A percentile compares a stretch with the other conserved stretches of the same genome.
Evolutionary conservation across 257 asterid species (phyloP).

Genomic region (Solanum piurae): DNA sequence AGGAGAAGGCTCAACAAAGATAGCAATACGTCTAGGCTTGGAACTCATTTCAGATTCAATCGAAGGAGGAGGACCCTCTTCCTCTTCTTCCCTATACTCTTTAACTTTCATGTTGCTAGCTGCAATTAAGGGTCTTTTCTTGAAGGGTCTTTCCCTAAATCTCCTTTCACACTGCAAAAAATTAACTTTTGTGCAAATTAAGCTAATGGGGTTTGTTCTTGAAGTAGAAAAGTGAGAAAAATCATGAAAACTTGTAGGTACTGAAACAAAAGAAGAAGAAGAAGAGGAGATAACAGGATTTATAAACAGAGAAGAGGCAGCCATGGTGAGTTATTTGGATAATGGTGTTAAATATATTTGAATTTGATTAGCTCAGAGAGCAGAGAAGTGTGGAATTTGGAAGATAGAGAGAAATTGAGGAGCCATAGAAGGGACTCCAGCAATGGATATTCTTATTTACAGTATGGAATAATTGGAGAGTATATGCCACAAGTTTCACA

Average conservation of each 20-base stretch:
- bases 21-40: slow-evolving; percentile 83
- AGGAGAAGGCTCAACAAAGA: slow-evolving; percentile 98
- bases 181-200: slow-evolving; percentile 19
- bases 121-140: slow-evolving; percentile 22
- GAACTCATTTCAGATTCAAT: slow-evolving; percentile 51
- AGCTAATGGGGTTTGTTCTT: slow-evolving; percentile 27
- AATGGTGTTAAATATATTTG: slow-evolving; percentile 10
- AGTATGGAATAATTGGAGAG: background rate
- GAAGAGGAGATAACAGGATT: slow-evolving; percentile 21
- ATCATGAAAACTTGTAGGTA: background rate
- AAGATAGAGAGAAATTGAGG: background rate
- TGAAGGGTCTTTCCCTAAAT: background rate
- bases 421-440: slow-evolving; percentile 8
- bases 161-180: slow-evolving; percentile 8
- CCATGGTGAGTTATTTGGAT: slow-evolving; percentile 7
- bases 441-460: slow-evolving; percentile 5
- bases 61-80: slow-evolving; percentile 49
- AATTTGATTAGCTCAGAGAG: background rate
- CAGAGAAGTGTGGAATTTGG: background rate
- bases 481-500: background rate
- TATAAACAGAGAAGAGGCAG: slow-evolving; percentile 42
- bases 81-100: slow-evolving; percentile 42
- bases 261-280: background rate
- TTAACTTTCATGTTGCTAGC: slow-evolving; percentile 34
- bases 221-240: slow-evolving; percentile 22